phyloP scores from a whole-genome alignment of 768 basidiomycete genomes.

The Megacollybia marginata region DNA sequence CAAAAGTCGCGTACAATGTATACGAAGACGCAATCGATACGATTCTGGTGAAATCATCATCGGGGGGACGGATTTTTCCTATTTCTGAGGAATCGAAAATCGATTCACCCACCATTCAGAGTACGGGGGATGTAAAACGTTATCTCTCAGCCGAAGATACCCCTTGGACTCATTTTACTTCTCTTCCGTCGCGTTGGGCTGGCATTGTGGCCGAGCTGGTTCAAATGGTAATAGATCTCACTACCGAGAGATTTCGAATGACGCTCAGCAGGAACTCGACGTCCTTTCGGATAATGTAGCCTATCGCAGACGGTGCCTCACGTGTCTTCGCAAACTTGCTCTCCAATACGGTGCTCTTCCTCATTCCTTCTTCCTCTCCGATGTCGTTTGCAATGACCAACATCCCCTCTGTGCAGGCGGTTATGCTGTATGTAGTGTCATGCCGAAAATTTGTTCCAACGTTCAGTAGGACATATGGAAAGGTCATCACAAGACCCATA shows the following conservation, averaged over 20 bases:
- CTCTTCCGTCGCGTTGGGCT: background rate
- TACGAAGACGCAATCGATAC: too few species aligned
- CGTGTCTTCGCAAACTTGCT: background rate
- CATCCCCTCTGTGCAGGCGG: background rate
- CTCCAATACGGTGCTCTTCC: background rate
- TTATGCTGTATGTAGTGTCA: background rate
- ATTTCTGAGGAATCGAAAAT: background rate
- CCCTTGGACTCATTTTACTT: background rate
- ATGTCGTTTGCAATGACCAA: background rate
- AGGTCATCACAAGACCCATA: background rate
- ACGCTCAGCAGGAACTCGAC: background rate
- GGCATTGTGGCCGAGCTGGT: background rate
- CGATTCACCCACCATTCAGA: background rate
- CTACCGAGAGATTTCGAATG: background rate
- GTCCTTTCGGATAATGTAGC: background rate
- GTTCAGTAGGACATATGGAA: slow-evolving; percentile 4
- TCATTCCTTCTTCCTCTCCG: background rate
- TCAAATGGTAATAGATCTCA: background rate
- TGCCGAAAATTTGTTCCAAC: background rate
- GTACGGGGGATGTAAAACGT: background rate
- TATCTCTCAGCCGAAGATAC: background rate
- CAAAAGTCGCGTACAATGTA: too few species aligned
- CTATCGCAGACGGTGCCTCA: background rate
- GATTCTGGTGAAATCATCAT: too few species aligned
- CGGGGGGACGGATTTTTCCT: background rate